phyloP scores from a whole-genome alignment of 2,329 filamentous ascomycete genomes.

The Fusarium fracticaudum region DNA sequence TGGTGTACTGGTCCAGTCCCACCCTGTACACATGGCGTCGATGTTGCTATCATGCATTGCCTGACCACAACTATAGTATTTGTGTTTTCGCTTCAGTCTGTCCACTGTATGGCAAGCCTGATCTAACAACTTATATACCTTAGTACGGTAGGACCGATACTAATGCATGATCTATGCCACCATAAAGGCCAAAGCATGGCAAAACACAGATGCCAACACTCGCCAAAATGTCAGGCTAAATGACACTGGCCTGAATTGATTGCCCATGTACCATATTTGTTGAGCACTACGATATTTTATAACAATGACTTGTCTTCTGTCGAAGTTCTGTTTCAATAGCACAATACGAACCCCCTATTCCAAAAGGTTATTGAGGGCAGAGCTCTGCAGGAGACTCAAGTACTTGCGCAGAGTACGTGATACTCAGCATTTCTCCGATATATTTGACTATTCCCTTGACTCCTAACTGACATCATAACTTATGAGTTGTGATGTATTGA shows the following conservation, averaged over 20 bases:
- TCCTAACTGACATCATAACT: too few species aligned
- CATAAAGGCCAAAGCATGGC: too few species aligned
- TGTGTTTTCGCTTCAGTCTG: neutral
- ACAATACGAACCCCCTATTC: neutral
- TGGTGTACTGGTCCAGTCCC: neutral
- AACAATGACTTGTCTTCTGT: too few species aligned
- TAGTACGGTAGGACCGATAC: too few species aligned
- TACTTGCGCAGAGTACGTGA: neutral
- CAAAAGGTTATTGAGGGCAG: too few species aligned
- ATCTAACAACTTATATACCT: too few species aligned
- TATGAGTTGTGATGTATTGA: neutral
- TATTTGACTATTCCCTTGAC: neutral
- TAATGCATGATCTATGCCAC: too few species aligned
- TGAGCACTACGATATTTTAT: neutral
- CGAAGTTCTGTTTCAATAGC: neutral
- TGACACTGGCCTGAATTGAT: neutral
- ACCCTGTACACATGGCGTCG: neutral
- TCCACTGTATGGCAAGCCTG: neutral
- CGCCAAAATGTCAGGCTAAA: neutral
- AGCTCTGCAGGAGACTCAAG: neutral
- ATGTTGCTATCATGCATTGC: neutral
- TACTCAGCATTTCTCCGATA: neutral
- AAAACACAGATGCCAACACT: neutral
- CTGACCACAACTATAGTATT: neutral
- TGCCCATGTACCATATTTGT: neutral